Evolutionary conservation across 2,329 filamentous ascomycete genomes (phyloP).

Genomic region (Verticillium albo-atrum): DNA sequence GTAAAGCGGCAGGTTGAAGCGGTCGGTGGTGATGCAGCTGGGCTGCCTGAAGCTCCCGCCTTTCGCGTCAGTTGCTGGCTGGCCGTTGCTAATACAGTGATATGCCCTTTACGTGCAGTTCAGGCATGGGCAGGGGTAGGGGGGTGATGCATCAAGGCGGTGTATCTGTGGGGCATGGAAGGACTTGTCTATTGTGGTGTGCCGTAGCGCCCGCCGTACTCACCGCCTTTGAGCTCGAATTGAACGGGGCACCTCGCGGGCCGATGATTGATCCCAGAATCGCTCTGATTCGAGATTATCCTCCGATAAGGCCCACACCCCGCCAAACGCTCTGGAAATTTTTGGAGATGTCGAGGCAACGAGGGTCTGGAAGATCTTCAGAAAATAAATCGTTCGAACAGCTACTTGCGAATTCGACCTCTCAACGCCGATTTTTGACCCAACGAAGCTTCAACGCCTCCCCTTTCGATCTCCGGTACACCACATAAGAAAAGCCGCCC

Average conservation of each 20-base stretch:
- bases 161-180: neutral
- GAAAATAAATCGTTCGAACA: neutral
- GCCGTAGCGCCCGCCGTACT: neutral
- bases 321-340: slow-evolving; percentile 9
- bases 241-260: neutral
- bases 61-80: neutral
- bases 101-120: neutral
- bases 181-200: too few species aligned
- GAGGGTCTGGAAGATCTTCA: neutral
- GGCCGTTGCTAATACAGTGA: neutral
- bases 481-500: neutral
- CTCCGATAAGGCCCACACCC: slow-evolving; percentile 10
- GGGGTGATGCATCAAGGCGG: neutral
- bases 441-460: neutral
- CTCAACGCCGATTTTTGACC: neutral
- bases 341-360: slow-evolving; percentile 5
- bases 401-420: neutral
- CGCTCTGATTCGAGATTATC: slow-evolving; percentile 8
- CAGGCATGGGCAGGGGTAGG: too few species aligned
- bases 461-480: neutral
- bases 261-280: slow-evolving; percentile 8
- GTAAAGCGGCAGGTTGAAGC: neutral
- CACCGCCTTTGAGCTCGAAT: neutral
- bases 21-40: slow-evolving; percentile 3
- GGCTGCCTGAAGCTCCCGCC: neutral